A percentile compares a stretch with the other conserved stretches of the same genome.
These are phyloP conservation scores for Fusarium sp. DNA, from an alignment of 2,329 filamentous ascomycete genomes.

Conservation along the genomic window DNA sequence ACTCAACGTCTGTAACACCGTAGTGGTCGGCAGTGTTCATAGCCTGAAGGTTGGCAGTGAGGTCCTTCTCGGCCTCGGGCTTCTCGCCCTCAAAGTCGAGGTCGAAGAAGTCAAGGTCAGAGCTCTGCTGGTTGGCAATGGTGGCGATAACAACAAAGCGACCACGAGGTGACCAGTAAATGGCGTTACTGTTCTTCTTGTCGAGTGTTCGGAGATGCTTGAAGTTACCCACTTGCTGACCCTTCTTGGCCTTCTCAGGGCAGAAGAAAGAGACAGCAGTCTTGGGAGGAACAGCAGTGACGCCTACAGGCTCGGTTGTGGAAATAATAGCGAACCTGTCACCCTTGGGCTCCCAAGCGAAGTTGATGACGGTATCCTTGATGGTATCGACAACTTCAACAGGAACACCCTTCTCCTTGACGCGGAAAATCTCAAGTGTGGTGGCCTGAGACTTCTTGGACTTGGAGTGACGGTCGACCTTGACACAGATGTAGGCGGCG, in stretches of 20 bases:
- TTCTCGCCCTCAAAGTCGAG: slow-evolving; percentile 98
- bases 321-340: slow-evolving; percentile 98
- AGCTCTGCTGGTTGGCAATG: slow-evolving; percentile 91
- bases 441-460: slow-evolving; percentile 98
- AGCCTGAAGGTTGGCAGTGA: slow-evolving; percentile 93
- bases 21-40: slow-evolving; percentile 97
- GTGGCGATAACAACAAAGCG: slow-evolving; percentile 96
- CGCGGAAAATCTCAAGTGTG: slow-evolving; percentile 97
- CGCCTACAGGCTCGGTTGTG: slow-evolving; percentile 83
- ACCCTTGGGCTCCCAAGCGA: slow-evolving; percentile 98
- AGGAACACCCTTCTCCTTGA: slow-evolving; percentile 96
- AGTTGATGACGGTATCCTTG: slow-evolving; percentile 99
- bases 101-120: slow-evolving; percentile 97
- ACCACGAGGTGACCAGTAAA: slow-evolving; percentile 98
- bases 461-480: slow-evolving; percentile 98
- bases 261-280: slow-evolving; percentile 97
- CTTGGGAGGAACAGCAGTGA: slow-evolving; percentile 89
- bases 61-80: slow-evolving; percentile 90
- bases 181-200: slow-evolving; percentile 99
- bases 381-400: slow-evolving; percentile 98
- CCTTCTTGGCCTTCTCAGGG: slow-evolving; percentile 97
- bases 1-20: slow-evolving; percentile 96
- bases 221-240: slow-evolving; percentile 85
- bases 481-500: slow-evolving; percentile 93
- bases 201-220: slow-evolving; percentile 94